Base-by-base conservation (phyloP, 805 yeast genomes). In the Wickerhamomyces mucosus region DNA sequence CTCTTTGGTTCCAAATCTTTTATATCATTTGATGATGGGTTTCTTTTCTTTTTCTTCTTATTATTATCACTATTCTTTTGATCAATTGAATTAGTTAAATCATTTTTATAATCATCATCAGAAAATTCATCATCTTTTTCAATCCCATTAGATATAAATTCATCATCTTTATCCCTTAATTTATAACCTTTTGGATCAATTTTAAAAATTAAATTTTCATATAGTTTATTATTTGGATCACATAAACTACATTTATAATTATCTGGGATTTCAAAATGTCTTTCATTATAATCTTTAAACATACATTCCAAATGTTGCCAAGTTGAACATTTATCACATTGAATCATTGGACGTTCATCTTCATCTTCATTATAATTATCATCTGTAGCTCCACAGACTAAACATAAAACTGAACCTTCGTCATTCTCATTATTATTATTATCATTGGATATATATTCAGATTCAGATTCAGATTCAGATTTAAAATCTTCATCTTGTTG, bases 231-330 rank as follows among this genome's bases (percentile, higher is more conserved):
- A 2, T 41, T 29, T 0, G 70, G 67, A 39, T 58, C 63, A 51
- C 86, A 78, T 16, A 63, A 53, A 43, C 69, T 65, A 55, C 88
- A 78, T 15, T 42, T 40, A 47, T 78, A 77, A 10, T 46, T 40
- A 9, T 65, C 56, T 4, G 81, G 79, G 2, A 67, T 50, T 19
- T 46, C 48, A 20, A 50, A 55, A 15, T 44, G 48, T n/a, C 45
- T 45, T 9, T 55, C 63, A 13, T 23, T 16, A 4, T 23, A 15
- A 5, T 16, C 15, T 5, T 16, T 16, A 17, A 77, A 66, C 69
- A 77, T 63, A 51, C 88, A 79, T 33, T 48, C 56, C 20, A 70
- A 67, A 46, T 79, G 88, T 48, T 79, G 86, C 86, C 86, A 79
- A 3, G 84, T 69, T 27, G 63, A 53, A 48, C 88, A 79, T 7